Conservation (phyloP, 2,329 filamentous ascomycete species). For the Hysterium pulicare region DNA sequence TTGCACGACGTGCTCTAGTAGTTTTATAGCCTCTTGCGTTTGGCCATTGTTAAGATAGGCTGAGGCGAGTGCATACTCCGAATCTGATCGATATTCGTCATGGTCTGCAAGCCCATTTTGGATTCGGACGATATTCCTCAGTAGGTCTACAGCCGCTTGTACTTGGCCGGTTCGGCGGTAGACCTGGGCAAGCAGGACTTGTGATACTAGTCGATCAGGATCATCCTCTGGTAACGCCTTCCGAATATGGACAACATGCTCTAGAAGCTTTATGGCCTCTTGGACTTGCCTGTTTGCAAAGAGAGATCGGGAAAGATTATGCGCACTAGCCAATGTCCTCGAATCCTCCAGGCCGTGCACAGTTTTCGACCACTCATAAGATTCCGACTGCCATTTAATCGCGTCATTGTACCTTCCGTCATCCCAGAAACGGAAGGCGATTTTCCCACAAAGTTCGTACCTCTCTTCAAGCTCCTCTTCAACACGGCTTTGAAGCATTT, state of each 20-base stretch:
- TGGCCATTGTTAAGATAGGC: not conserved
- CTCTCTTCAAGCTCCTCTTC: not conserved
- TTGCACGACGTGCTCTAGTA: constrained; percentile 4
- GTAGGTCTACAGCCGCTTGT: not conserved
- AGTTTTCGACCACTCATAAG: not conserved
- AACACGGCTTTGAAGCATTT: not conserved
- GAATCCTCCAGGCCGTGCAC: too few relatives aligned
- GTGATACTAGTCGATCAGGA: not conserved
- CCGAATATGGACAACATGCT: constrained; percentile 3
- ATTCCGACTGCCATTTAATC: not conserved
- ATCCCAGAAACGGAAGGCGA: not conserved
- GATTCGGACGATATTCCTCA: not conserved
- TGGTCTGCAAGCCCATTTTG: not conserved
- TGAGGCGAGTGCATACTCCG: not conserved
- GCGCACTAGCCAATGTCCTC: too few relatives aligned
- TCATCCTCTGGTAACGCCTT: not conserved
- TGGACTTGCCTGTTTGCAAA: not conserved
- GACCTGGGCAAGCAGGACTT: not conserved
- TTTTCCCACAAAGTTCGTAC: not conserved
- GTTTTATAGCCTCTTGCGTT: not conserved
- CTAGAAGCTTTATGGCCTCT: not conserved
- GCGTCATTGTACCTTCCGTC: not conserved
- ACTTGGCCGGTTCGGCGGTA: not conserved
- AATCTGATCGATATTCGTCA: not conserved
- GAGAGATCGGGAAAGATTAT: not conserved